These are phyloP conservation scores for Boletus patriciae DNA, from an alignment of 768 basidiomycete species.

Conservation along the genomic window DNA sequence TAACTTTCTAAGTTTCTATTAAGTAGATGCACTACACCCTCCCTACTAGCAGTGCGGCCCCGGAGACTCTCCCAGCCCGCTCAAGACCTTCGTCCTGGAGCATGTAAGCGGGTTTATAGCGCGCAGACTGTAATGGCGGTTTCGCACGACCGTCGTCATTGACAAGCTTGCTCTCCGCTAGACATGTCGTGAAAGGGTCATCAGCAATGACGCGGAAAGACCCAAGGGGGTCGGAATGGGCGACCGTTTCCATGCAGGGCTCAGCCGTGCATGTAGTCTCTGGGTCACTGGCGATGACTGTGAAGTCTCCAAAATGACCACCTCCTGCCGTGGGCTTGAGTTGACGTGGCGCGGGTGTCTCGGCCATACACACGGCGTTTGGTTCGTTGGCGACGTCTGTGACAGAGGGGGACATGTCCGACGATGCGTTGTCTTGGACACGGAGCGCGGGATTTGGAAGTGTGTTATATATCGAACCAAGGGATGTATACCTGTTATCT, in stretches of 20 bases:
- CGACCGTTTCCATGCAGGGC: neutral
- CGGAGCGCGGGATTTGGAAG: constrained; percentile 85
- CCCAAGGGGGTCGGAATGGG: neutral
- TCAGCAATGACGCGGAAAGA: constrained; percentile 20
- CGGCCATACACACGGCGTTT: constrained; percentile 16
- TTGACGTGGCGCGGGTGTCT: neutral
- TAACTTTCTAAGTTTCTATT: neutral
- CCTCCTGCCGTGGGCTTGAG: neutral
- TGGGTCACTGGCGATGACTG: constrained; percentile 22
- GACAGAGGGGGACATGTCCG: constrained; percentile 21
- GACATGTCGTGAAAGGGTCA: constrained; percentile 22
- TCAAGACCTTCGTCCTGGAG: constrained; percentile 72
- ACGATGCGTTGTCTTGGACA: constrained; percentile 15
- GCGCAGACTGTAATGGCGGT: constrained; percentile 18
- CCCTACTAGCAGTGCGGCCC: constrained; percentile 11
- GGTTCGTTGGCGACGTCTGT: constrained; percentile 24
- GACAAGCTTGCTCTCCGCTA: constrained; percentile 10
- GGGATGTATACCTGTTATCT: constrained; percentile 82
- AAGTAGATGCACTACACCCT: neutral
- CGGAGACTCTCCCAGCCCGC: constrained; percentile 60
- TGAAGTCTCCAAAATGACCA: constrained; percentile 4
- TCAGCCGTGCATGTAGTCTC: constrained; percentile 20
- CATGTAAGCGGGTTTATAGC: constrained; percentile 80
- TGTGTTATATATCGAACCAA: constrained; percentile 95
- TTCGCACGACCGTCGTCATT: constrained; percentile 2